A percentile compares a stretch with the other conserved stretches of the same genome.
phyloP scores from a whole-genome alignment of 2,329 filamentous ascomycete species.

The Neurospora sp. region DNA sequence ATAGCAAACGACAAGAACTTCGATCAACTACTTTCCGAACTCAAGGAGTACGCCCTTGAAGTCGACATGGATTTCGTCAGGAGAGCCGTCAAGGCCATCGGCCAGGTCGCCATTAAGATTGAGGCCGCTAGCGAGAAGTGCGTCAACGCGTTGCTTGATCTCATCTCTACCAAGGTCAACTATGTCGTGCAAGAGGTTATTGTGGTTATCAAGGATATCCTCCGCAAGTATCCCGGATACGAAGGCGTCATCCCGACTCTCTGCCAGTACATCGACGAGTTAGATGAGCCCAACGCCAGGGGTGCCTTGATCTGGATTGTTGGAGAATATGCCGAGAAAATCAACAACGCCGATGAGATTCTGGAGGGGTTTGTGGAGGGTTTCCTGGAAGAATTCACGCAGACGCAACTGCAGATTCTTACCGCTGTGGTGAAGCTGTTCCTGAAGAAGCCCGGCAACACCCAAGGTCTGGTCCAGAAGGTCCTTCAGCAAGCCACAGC shows the following conservation, averaged over 20 bases:
- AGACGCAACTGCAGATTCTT: constrained; percentile 97
- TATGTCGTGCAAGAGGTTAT: constrained; percentile 98
- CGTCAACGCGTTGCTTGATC: constrained; percentile 82
- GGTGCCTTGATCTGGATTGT: constrained; percentile 97
- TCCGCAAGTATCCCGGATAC: constrained; percentile 94
- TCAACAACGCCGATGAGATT: constrained; percentile 96
- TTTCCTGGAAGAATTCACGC: constrained; percentile 93
- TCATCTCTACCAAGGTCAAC: constrained; percentile 96
- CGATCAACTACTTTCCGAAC: constrained; percentile 83
- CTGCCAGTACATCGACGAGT: constrained; percentile 91
- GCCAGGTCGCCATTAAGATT: constrained; percentile 97
- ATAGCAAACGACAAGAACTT: constrained; percentile 97
- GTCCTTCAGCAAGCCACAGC: constrained; percentile 86
- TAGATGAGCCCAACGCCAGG: constrained; percentile 87
- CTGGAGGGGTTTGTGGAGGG: constrained; percentile 82
- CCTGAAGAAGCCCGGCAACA: constrained; percentile 89
- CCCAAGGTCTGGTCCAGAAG: constrained; percentile 84
- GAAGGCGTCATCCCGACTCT: constrained; percentile 95
- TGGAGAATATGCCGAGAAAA: constrained; percentile 98
- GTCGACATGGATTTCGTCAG: constrained; percentile 99
- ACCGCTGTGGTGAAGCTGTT: constrained; percentile 97
- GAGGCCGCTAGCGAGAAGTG: constrained; percentile 91
- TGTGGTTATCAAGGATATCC: constrained; percentile 98
- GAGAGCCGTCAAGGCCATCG: constrained; percentile 88
- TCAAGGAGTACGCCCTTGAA: constrained; percentile 96